Base-by-base conservation (phyloP, 108 stramenopile species). In the Stephanodiscus triporus region DNA sequence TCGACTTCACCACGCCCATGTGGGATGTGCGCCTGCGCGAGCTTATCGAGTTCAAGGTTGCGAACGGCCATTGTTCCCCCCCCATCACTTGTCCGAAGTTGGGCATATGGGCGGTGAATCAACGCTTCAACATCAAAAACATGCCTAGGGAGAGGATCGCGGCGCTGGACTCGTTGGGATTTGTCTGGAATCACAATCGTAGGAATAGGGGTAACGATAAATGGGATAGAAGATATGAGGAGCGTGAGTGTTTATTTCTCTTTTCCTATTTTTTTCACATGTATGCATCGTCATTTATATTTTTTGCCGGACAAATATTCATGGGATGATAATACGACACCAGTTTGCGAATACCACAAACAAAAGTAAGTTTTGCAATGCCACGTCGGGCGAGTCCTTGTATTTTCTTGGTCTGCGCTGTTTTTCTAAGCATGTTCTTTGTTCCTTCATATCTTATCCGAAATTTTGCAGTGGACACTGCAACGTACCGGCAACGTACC, bases 121-220 rank as follows among this genome's bases (percentile, higher is more conserved):
- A 82, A 66, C 64, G 76, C 10, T 78, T 77, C 32, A 82, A 82
- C 48, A 27, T 78, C 36, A 26, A 47, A 2, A 72, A 77, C 34
- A 82, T 82, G 81, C 60, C 71, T 2, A 66, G 73, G 49, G 76
- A 82, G 60, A 49, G 81, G 13, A 42, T 73, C 19, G 60, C 29
- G 20, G 81, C 76, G 6, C 34, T 82, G 29, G 81, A 82, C 63
- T 60, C 81, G 7, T 2, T 82, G 22, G 81, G 81, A 7, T 82
- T 82, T 34, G 68, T 82, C 38, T 82, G 81, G 81, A 80, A 80
- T 74, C 79, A 80, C 26, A 75, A 81, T 37, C 68, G 80, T 9
- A 75, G 75, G 43, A 59, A 40, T 6, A 66, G 73, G n/a, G 70
- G 50, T 26, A 49, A 80, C 37, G 62, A 50, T 2, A 66, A 50